Percentiles rank a stretch among this genome's conserved stretches.
phyloP scores from a whole-genome alignment of 306 rosid species.

The Datisca glomerata region DNA sequence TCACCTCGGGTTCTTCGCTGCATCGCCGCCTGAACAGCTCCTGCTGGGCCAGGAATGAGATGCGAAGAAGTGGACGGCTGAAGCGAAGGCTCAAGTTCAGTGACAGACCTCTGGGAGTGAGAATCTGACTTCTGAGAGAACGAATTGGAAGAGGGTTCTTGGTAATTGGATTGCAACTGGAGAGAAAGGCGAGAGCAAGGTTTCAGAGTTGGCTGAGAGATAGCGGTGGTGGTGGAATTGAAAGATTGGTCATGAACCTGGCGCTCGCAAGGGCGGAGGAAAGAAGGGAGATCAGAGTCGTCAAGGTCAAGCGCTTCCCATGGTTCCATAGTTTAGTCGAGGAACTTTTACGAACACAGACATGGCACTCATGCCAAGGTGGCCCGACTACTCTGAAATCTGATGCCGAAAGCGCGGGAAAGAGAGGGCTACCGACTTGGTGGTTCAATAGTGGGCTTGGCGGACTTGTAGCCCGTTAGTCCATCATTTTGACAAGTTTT shows the following conservation, averaged over 20 bases:
- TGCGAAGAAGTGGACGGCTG: slow-evolving; percentile 2
- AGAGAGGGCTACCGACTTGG: no score
- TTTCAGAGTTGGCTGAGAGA: slow-evolving; percentile 4
- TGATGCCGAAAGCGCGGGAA: no score
- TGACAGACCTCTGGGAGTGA: slow-evolving; percentile 2
- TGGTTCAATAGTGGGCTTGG: no score
- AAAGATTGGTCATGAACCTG: slow-evolving; percentile 1
- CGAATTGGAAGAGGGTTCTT: neutral
- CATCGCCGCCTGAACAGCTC: slow-evolving; percentile 58
- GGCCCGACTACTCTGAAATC: no score
- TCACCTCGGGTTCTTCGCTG: slow-evolving; percentile 25
- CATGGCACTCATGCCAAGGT: no score
- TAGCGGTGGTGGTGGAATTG: neutral
- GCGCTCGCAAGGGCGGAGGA: slow-evolving; percentile 33
- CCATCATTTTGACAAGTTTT: no score
- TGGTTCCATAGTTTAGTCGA: slow-evolving; percentile 18
- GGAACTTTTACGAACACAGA: no score
- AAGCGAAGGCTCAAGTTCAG: slow-evolving; percentile 2
- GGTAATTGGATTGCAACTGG: slow-evolving; percentile 5
- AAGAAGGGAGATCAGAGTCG: slow-evolving; percentile 35
- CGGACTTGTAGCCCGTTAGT: no score
- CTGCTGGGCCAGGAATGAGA: slow-evolving; percentile 81
- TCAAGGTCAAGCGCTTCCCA: slow-evolving; percentile 59
- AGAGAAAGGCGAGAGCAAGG: slow-evolving; percentile 7
- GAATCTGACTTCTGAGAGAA: neutral